Base-by-base conservation (phyloP, 192 early-diverging fungal genomes). In the Coemansia sp. region DNA sequence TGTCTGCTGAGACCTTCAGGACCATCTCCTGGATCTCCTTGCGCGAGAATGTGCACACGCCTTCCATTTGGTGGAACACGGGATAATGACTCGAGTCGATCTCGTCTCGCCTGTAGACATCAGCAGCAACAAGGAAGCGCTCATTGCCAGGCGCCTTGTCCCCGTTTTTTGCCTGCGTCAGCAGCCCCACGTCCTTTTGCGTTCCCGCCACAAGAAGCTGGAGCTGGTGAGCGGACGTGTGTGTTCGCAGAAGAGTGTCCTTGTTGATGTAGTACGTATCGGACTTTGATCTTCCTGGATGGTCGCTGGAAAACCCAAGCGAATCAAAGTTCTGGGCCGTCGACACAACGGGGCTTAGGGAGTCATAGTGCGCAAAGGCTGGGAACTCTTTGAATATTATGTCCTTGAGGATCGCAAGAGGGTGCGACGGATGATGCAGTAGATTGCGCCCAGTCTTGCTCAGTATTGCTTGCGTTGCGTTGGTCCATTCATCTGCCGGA, bases 51-150 rank as follows among this genome's bases (percentile, higher is more conserved):
- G 79, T 73, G 35, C 90, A 87, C 34, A 95, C 89, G 8, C 94
- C 97, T 66, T 99, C 97, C 89, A 99, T 96, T 74, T 99, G 97
- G 67, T 99, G 97, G 74, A 99, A 99, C 5, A 93, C 93, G 0
- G 97, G 97, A 74, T 97, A 99, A 69, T 99, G 97, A 60, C 86
- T 90, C 6, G 89, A 84, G 67, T 99, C 95, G 63, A 99, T 95
- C 69, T 99, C 97, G 69, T 99, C 97, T 32, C 95, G 86, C 13
- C 97, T 77, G 78, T 97, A 99, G 9, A 97, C 95, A 79, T 99
- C 97, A 6, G 93, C 97, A n/a, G 92, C 92, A n/a, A 97, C 86
- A 22, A 99, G 81, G 67, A 94, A 86, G 59, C 89, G 88, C 43
- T 86, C 76, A 14, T 83, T 78, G 8, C 36, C 45, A 0, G 76